Conservation (phyloP, 352 stramenopile species). For the Pythium apleroticum region DNA sequence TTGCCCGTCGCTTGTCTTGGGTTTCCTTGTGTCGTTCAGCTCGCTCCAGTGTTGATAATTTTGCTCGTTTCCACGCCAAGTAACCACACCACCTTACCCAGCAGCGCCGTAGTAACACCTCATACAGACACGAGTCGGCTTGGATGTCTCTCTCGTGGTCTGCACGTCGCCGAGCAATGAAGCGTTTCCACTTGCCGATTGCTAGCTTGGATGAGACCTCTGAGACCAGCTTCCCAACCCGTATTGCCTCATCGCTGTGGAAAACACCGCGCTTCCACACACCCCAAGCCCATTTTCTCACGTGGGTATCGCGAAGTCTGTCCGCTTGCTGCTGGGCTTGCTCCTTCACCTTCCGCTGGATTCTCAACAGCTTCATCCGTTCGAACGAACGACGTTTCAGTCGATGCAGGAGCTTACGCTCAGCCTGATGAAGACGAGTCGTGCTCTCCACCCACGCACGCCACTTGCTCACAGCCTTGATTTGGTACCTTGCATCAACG, state of each 20-base stretch:
- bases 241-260: not conserved
- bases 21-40: not conserved
- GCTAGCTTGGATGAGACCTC: not conserved
- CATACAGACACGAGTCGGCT: conserved; percentile 18
- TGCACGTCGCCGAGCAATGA: conserved; percentile 5
- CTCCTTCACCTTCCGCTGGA: not conserved
- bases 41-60: not conserved
- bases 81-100: conserved; percentile 9
- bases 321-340: not conserved
- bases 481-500: not conserved
- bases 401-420: not conserved
- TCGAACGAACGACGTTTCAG: not conserved
- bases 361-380: not conserved
- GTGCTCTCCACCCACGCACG: conserved; percentile 7
- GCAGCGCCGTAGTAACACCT: conserved; percentile 16
- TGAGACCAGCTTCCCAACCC: not conserved
- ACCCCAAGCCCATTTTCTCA: not conserved
- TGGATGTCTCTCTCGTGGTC: conserved; percentile 2
- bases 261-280: conserved; percentile 10
- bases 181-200: conserved; percentile 18
- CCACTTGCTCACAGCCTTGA: not conserved
- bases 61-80: not conserved
- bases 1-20: not conserved
- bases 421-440: not conserved
- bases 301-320: not conserved